These are phyloP conservation scores for Stylonectria norvegica DNA, from an alignment of 2,329 filamentous ascomycete species.

Conservation along the genomic window DNA sequence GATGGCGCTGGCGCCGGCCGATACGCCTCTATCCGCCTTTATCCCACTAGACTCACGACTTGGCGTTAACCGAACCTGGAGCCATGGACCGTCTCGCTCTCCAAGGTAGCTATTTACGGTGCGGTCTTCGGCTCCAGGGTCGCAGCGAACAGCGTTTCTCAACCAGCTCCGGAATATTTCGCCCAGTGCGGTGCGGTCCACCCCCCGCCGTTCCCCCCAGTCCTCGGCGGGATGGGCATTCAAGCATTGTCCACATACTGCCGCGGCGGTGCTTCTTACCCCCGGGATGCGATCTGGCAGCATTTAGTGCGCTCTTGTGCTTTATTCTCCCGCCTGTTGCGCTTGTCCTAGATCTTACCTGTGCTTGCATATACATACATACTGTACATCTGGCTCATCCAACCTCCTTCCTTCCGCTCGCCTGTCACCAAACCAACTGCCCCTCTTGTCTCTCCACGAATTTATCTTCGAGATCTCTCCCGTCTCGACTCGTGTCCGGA, in stretches of 20 bases:
- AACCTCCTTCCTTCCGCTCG: slow-evolving; percentile 2
- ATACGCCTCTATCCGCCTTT: slow-evolving; percentile 5
- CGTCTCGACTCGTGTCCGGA: slow-evolving; percentile 8
- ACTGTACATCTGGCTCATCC: slow-evolving; percentile 11
- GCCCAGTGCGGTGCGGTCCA: slow-evolving; percentile 16
- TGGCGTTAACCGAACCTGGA: slow-evolving; percentile 5
- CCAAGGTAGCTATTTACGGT: too few relatives aligned
- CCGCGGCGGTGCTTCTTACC: slow-evolving; percentile 24
- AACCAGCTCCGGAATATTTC: slow-evolving; percentile 20
- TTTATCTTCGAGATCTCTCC: background rate
- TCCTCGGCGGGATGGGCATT: slow-evolving; percentile 15
- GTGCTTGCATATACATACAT: slow-evolving; percentile 29
- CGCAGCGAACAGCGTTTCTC: too few relatives aligned
- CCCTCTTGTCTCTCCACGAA: background rate
- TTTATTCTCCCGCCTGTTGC: slow-evolving; percentile 19
- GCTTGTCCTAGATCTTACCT: slow-evolving; percentile 25
- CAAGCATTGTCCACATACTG: slow-evolving; percentile 29
- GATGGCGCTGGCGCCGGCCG: slow-evolving; percentile 5
- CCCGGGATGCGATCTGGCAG: slow-evolving; percentile 30
- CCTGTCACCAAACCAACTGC: background rate
- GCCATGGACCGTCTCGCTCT: too few relatives aligned
- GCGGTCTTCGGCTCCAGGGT: too few relatives aligned
- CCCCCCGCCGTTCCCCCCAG: slow-evolving; percentile 17
- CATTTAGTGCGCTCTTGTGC: slow-evolving; percentile 29
- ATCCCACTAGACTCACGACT: slow-evolving; percentile 11